These are phyloP conservation scores for Solanum tarijense DNA, from an alignment of 257 asterid species.

Conservation along the genomic window DNA sequence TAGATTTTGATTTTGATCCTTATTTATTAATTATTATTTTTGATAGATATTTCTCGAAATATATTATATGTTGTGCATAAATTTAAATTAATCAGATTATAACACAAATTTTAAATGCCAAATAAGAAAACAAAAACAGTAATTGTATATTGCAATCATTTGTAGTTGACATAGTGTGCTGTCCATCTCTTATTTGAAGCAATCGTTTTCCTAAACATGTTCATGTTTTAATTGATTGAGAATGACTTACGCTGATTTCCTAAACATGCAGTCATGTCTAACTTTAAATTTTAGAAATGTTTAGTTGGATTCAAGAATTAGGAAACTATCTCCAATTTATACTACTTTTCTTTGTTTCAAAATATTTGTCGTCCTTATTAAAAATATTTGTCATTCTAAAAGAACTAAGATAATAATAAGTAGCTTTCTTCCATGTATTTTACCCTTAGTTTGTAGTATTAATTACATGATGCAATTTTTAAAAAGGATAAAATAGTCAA, in stretches of 20 bases:
- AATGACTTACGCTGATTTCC: not conserved
- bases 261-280: not conserved
- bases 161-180: not conserved
- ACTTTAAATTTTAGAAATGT: not conserved
- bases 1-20: no score
- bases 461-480: no score
- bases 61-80: no score
- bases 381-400: not conserved
- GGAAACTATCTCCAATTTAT: no score
- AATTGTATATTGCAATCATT: not conserved
- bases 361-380: no score
- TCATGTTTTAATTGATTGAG: not conserved
- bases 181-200: not conserved
- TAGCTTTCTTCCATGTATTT: not conserved
- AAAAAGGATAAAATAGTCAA: no score
- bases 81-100: no score
- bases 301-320: not conserved
- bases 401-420: not conserved
- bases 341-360: no score
- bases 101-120: no score
- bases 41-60: no score
- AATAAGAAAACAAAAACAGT: no score
- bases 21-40: no score
- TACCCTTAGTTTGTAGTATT: not conserved
- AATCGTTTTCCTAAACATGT: not conserved